A percentile compares a stretch with the other conserved stretches of the same genome.
These are phyloP conservation scores for Penicillium paneum DNA, from an alignment of 2,329 filamentous ascomycete species.

Conservation along the genomic window DNA sequence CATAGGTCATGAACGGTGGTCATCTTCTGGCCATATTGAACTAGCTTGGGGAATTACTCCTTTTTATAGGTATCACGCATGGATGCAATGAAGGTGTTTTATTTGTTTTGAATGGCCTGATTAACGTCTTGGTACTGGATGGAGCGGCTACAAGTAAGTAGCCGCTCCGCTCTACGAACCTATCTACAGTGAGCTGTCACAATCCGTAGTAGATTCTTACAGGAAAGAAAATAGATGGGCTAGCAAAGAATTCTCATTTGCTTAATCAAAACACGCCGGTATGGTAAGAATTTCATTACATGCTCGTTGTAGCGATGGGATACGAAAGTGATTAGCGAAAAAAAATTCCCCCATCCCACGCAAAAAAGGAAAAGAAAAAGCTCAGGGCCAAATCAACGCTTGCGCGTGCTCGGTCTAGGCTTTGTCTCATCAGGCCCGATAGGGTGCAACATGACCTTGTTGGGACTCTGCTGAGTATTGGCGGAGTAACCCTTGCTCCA, in stretches of 20 bases:
- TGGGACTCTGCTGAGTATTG: constrained; percentile 68
- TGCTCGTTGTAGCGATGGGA: constrained; percentile 25
- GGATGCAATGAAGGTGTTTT: constrained; percentile 7
- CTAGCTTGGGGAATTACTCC: constrained; percentile 1
- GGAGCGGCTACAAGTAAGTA: neutral
- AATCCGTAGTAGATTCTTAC: neutral
- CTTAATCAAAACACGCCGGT: constrained; percentile 23
- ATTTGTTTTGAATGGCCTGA: neutral
- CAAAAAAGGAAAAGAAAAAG: neutral
- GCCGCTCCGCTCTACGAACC: neutral
- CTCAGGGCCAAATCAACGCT: constrained; percentile 33
- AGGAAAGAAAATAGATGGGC: neutral
- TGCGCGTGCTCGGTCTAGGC: constrained; percentile 48
- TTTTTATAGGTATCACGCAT: constrained; percentile 4
- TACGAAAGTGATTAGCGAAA: constrained; percentile 7
- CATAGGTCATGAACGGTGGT: constrained; percentile 2
- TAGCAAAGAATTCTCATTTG: constrained; percentile 17
- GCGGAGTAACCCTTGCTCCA: constrained; percentile 94
- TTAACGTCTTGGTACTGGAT: neutral
- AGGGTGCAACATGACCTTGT: constrained; percentile 82
- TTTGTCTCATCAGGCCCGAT: constrained; percentile 65
- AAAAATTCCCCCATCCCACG: neutral
- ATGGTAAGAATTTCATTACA: constrained; percentile 26
- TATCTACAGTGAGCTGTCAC: neutral
- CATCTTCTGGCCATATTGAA: constrained; percentile 3